A percentile compares a stretch with the other conserved stretches of the same genome.
Conservation (phyloP, 371 early-diverging fungal species). For the Syncephalastrum racemosum region DNA sequence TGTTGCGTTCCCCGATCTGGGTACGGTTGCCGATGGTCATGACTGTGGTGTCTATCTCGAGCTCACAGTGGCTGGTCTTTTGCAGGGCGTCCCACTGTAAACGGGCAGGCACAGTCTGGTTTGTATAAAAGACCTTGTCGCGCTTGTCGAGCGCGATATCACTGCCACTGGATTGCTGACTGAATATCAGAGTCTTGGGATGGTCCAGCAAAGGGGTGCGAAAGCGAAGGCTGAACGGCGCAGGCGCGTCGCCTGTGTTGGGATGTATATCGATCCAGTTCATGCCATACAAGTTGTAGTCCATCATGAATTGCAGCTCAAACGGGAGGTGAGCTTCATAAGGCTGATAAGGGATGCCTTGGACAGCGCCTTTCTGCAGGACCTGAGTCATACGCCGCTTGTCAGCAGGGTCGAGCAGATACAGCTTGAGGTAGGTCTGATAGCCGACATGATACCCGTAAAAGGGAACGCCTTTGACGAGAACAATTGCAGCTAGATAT, state of each 20-base stretch:
- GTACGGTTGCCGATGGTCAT: slow-evolving; percentile 71
- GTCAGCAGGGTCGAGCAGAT: slow-evolving; percentile 64
- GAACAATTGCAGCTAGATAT: slow-evolving; percentile 66
- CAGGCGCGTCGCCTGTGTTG: slow-evolving; percentile 3
- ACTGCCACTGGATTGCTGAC: neutral
- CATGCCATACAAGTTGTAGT: slow-evolving; percentile 94
- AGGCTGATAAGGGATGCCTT: slow-evolving; percentile 64
- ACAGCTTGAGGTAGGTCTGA: slow-evolving; percentile 74
- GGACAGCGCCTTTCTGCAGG: slow-evolving; percentile 72
- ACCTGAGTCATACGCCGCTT: slow-evolving; percentile 58
- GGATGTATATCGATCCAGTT: slow-evolving; percentile 50
- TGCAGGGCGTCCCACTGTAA: slow-evolving; percentile 19
- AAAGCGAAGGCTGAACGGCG: slow-evolving; percentile 25
- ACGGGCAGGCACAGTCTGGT: slow-evolving; percentile 19
- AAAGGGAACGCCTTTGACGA: slow-evolving; percentile 80
- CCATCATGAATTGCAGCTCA: slow-evolving; percentile 88
- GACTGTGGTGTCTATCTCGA: slow-evolving; percentile 73
- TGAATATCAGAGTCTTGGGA: slow-evolving; percentile 10
- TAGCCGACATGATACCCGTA: slow-evolving; percentile 82
- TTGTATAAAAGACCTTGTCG: slow-evolving; percentile 20
- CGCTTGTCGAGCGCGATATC: neutral
- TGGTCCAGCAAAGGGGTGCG: slow-evolving; percentile 39
- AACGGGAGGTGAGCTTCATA: slow-evolving; percentile 91
- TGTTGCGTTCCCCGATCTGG: slow-evolving; percentile 55
- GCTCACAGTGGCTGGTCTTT: slow-evolving; percentile 68